A percentile compares a stretch with the other conserved stretches of the same genome.
phyloP scores from a whole-genome alignment of 2,329 filamentous ascomycete species.

The Dichotomopilus funicola region DNA sequence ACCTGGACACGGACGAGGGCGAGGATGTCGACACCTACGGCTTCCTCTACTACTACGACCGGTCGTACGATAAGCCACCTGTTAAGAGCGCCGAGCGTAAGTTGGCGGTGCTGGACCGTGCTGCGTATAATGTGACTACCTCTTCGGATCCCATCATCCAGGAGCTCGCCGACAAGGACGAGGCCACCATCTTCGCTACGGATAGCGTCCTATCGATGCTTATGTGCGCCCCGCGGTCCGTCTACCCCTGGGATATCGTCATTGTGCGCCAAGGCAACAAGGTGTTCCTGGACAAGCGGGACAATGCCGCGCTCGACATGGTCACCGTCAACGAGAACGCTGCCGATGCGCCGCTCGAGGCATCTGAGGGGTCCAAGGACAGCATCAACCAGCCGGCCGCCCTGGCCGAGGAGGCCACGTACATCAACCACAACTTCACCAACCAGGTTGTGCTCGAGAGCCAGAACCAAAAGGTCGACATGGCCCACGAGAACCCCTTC shows the following conservation, averaged over 20 bases:
- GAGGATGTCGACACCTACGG: constrained; percentile 94
- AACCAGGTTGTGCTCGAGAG: constrained; percentile 89
- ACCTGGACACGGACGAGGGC: constrained; percentile 88
- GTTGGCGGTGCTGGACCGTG: constrained; percentile 82
- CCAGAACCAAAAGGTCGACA: constrained; percentile 69
- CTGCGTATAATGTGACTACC: constrained; percentile 96
- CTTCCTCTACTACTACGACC: constrained; percentile 98
- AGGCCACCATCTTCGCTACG: constrained; percentile 94
- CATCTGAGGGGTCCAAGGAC: constrained; percentile 88
- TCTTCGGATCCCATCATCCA: constrained; percentile 95
- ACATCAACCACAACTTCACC: constrained; percentile 99
- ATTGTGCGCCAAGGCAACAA: constrained; percentile 91
- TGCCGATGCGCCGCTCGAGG: constrained; percentile 85
- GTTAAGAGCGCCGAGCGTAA: constrained; percentile 85
- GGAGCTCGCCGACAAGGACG: constrained; percentile 90
- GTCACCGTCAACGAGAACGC: constrained; percentile 99
- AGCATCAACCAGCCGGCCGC: constrained; percentile 88
- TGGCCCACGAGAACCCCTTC: constrained; percentile 90
- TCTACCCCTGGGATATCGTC: constrained; percentile 98
- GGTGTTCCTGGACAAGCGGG: constrained; percentile 98
- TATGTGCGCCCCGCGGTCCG: constrained; percentile 94
- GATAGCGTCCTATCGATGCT: constrained; percentile 98
- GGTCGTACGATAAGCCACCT: constrained; percentile 85
- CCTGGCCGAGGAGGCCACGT: constrained; percentile 92
- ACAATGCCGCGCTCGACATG: constrained; percentile 90